Evolutionary conservation across 371 early-diverging fungal genomes (phyloP), one percentile per base, ranked within the genome.

Genomic region (Zychaea mexicana): DNA sequence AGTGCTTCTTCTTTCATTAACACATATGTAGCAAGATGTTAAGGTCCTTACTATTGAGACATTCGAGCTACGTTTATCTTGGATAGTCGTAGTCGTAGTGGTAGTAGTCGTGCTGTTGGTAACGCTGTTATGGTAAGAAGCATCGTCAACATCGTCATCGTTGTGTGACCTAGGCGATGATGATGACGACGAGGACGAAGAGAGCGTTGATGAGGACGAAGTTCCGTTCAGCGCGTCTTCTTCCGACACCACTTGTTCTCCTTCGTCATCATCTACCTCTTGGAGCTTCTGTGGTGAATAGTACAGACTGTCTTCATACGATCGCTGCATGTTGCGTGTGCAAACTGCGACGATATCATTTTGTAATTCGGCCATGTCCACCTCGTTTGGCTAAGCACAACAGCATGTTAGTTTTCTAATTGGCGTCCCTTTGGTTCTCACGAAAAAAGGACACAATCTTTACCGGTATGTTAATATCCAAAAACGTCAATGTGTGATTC

Each of bases 401-500:
- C 38, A 36, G 38, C 7, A 15, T 36, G 38, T 36, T n/a, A n/a
- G n/a, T n/a, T n/a, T n/a, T n/a, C n/a, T n/a, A n/a, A n/a, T n/a
- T n/a, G n/a, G n/a, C n/a, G n/a, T n/a, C 15, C 1, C 42, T 17
- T 42, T 1, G n/a, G 13, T 2, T 1, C 7, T 17, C 42, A 12
- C 15, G 15, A 42, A 42, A 42, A 42, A 5, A 59, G 13, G 19
- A 6, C 6, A 17, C 53, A 21, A n/a, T 21, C 24, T 66, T 73
- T 77, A 80, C 84, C 32, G 87, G 86, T 21, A 90, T 88, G 26
- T 88, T 89, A 59, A 94, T 80, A 62, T 93, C 93, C 32, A 94
- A 73, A 67, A 86, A 85, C 13, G 88, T 88, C 57, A 94, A 73
- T 62, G 86, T 89, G 58, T 80, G 73, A 73, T 92, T 94, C 81